Evolutionary conservation across 2,329 filamentous ascomycete species (phyloP), one percentile per base, ranked within the genome.

Genomic region (Diaporthe humulicola): DNA sequence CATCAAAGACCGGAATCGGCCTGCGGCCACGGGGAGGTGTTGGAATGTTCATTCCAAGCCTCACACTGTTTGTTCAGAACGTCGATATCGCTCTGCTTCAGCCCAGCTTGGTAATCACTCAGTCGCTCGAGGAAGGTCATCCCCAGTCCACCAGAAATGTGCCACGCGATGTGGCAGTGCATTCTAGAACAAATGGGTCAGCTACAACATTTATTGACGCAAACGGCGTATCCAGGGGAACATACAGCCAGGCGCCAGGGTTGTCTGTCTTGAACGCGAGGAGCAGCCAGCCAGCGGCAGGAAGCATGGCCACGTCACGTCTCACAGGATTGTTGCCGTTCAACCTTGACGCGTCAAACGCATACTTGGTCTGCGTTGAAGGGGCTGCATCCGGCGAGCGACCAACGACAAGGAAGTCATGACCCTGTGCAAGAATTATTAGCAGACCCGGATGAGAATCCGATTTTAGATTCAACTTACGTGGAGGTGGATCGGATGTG

Each of bases 221-320:
- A 30, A 56, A 54, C 5, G 22, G 42, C 10, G 14, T 22, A 52
- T 19, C 38, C 40, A 28, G 40, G 8, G 38, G 12, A 42, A 71
- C 74, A n/a, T 64, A 75, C 75, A 86, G 75, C 85, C 86, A 87
- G 9, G 83, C 78, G 9, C 87, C 88, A 0, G 87, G 88, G 72
- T 89, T 89, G 77, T 89, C 84, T 0, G 86, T 83, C 70, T 81
- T 77, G 78, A 87, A 89, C 0, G 85, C 87, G 19, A 89, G 80
- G 2, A 86, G 82, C 9, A 89, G 75, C 79, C 86, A 86, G 0
- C 87, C 87, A 38, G 80, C 81, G 5, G 80, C 81, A 0, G 86
- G 85, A 6, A 89, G 78, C 74, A 86, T 84, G 4, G 85, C 84
- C 0, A 85, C 86, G 76, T 89, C 88, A 22, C 88, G 82, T 1